These are phyloP conservation scores for Medicago lupulina DNA, from an alignment of 306 rosid species.

Conservation along the genomic window DNA sequence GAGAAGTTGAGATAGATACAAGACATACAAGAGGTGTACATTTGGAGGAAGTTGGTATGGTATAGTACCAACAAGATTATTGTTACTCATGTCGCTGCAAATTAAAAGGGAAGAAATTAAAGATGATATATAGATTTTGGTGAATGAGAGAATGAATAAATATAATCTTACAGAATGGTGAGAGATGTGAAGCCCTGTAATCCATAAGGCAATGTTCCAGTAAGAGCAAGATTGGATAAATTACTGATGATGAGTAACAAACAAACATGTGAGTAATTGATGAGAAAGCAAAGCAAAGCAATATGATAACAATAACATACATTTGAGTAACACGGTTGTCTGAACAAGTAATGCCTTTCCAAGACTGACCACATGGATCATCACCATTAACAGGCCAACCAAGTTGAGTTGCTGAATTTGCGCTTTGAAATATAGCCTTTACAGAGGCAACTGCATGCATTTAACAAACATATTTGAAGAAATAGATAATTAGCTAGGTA, in stretches of 20 bases:
- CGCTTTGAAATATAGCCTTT: slow-evolving; percentile 54
- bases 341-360: slow-evolving; percentile 86
- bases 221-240: slow-evolving; percentile 68
- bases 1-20: slow-evolving; percentile 31
- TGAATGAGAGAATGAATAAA: slow-evolving; percentile 4
- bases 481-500: no score
- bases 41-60: slow-evolving; percentile 83
- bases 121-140: slow-evolving; percentile 12
- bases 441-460: slow-evolving; percentile 59
- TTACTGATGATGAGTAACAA: slow-evolving; percentile 54
- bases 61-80: slow-evolving; percentile 70
- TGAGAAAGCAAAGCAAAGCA: slow-evolving; percentile 42
- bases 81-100: slow-evolving; percentile 85
- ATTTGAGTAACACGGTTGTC: slow-evolving; percentile 79
- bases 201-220: slow-evolving; percentile 66
- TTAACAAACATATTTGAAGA: no score
- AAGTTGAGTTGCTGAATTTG: slow-evolving; percentile 71
- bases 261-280: not conserved
- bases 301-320: slow-evolving; percentile 47
- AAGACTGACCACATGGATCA: slow-evolving; percentile 89
- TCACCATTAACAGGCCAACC: slow-evolving; percentile 76
- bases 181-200: slow-evolving; percentile 60
- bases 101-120: slow-evolving; percentile 29
- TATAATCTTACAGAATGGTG: slow-evolving; percentile 68
- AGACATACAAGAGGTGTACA: slow-evolving; percentile 68